phyloP scores from a whole-genome alignment of 148 eudicot species.

The Rhododendron simsii region DNA sequence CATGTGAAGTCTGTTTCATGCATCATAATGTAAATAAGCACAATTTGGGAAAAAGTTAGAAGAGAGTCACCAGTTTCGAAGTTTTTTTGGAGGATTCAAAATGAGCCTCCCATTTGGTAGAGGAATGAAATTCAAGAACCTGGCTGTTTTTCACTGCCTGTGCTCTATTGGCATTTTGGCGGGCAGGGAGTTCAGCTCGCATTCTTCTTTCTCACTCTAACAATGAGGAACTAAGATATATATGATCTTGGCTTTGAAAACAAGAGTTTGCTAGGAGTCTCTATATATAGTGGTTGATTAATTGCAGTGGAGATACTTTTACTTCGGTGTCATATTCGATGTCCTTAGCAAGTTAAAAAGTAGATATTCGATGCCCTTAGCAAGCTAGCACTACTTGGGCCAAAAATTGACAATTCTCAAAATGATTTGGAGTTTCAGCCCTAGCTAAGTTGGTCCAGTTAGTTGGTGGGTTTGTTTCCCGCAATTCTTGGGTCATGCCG shows the following conservation, averaged over 20 bases:
- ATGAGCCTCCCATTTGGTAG: constrained; percentile 44
- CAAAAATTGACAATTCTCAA: not conserved
- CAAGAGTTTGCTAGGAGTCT: not conserved
- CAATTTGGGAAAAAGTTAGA: not conserved
- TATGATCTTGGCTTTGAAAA: not conserved
- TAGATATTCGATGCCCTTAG: not conserved
- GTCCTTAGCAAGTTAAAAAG: too few species aligned
- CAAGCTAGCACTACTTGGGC: not conserved
- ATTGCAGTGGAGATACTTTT: not conserved
- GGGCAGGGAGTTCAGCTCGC: not conserved
- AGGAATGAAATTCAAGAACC: constrained; percentile 43
- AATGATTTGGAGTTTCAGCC: not conserved
- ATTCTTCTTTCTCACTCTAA: not conserved
- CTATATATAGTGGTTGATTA: not conserved
- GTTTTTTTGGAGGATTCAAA: constrained; percentile 49
- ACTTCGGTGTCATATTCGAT: not conserved
- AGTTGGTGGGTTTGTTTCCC: not conserved
- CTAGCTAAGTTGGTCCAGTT: not conserved
- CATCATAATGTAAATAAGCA: not conserved
- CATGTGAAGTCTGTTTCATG: not conserved
- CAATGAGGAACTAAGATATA: not conserved
- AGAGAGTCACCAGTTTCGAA: constrained; percentile 44
- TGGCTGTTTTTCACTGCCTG: not conserved
- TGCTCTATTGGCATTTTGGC: not conserved
- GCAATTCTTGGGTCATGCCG: too few species aligned